Base-by-base conservation (phyloP, 2,329 filamentous ascomycete genomes). In the Hansfordia pulvinata region DNA sequence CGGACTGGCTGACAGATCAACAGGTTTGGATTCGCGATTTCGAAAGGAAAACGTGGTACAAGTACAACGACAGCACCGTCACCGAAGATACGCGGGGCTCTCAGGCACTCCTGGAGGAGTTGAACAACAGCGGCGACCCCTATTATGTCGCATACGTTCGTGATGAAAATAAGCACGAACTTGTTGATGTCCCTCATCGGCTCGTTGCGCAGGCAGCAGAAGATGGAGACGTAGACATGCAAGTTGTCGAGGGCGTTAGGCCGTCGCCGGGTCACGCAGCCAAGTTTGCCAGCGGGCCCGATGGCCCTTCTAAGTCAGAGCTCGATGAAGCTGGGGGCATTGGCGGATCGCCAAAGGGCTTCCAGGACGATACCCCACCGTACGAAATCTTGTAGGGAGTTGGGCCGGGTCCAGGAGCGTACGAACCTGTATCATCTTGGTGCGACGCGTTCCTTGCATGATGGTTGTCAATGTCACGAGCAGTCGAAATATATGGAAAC, bases 21-120 rank as follows among this genome's bases (percentile, higher is more conserved):
- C n/a, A n/a, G n/a, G n/a, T 94, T 23, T 94, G 86, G 67, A 92
- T 98, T 36, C 81, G 76, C 44, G 90, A 96, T 54, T 93, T 93
- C 49, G 69, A 76, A 36, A 69, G 72, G 24, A 57, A 74, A 19
- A 60, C 86, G 12, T 98, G 90, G 86, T 76, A 85, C 30, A 84
- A 82, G 44, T 98, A 94, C 61, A 98, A 98, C 47, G 90, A 98
- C 43, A 77, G 78, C 28, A 66, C 65, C 10, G 85, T 98, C 14
- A 76, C 70, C 3, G 72, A 81, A 35, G 60, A 66, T 31, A 66
- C 73, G 15, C 57, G 61, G 10, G 67, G 81, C 40, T 61, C 68
- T 6, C 60, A 62, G 10, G 69, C 77, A 26, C 81, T 93, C 20
- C 75, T 90, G 36, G 61, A 69, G 14, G 63, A 69, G 34, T 62